Base-by-base conservation (phyloP, 2,329 filamentous ascomycete genomes). In the Paecilomyces dactylethromorphus region DNA sequence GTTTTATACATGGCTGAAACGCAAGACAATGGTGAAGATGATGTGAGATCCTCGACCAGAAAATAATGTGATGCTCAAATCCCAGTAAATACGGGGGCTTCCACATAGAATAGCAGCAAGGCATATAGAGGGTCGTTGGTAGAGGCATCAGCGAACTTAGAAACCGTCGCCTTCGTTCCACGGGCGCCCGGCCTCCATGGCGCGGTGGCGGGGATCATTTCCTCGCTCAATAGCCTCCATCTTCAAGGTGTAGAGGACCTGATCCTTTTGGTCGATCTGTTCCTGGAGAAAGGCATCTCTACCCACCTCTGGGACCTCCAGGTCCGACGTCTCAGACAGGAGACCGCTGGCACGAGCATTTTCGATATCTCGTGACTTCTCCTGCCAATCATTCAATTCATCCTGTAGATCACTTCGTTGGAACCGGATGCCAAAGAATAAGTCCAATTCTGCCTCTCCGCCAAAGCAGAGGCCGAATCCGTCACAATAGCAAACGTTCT, bases 391-490 rank as follows among this genome's bases (percentile, higher is more conserved):
- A 18, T 73, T 72, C 55, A 74, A 62, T 39, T 72, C 68, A 3
- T 71, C 70, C 52, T 78, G 39, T 61, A 69, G 54, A 66, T 79
- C 72, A 1, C 73, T 63, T 57, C 78, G 71, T 55, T 77, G 66
- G 29, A 72, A 76, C 53, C 76, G 74, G n/a, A 81, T 61, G 45
- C 79, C 75, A 26, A 80, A 76, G 65, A 78, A 86, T 11, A 75
- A 69, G 29, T 80, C 71, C 56, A 79, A 85, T 56, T 76, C 69
- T 3, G 78, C 70, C 32, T 80, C 74, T 3, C 76, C 77, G 11
- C 80, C 82, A 62, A 87, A 87, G 65, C 86, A 88, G 10, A 84
- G 71, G 1, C 86, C 85, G 55, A 82, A 88, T 5, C 83, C 84
- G 60, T 87, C 84, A 67, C 86, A 88, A 61, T 85, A 85, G 71